Evolutionary conservation across 176 grass and related monocot species (phyloP).

Genomic region (Alopecurus myosuroides): DNA sequence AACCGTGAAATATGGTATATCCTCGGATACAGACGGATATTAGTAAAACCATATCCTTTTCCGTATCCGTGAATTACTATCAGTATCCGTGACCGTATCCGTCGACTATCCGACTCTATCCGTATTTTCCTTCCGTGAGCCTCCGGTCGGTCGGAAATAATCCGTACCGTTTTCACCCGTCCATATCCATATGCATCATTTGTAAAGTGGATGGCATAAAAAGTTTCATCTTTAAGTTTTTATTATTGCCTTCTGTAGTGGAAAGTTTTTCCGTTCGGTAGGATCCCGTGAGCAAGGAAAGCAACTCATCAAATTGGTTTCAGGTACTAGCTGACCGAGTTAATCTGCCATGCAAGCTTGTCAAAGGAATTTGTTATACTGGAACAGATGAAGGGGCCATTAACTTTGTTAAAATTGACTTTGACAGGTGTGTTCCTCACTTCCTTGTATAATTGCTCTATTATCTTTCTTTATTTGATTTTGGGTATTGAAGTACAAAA

Average conservation of each 20-base stretch:
- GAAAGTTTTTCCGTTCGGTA: background rate
- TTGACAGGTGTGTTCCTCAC: slow-evolving; percentile 60
- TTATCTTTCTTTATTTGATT: slow-evolving; percentile 13
- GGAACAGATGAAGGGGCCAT: slow-evolving; percentile 96
- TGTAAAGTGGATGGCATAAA: background rate
- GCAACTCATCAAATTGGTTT: slow-evolving; percentile 34
- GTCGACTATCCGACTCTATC: too few relatives aligned
- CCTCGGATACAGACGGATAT: too few relatives aligned
- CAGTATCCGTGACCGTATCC: too few relatives aligned
- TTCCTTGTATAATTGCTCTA: slow-evolving; percentile 22
- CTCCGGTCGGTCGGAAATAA: too few relatives aligned
- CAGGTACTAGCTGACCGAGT: slow-evolving; percentile 92
- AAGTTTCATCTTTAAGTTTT: background rate
- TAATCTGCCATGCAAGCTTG: slow-evolving; percentile 93
- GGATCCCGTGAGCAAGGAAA: background rate
- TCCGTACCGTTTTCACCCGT: too few relatives aligned
- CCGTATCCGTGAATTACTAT: too few relatives aligned
- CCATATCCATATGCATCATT: background rate
- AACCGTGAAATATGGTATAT: too few relatives aligned
- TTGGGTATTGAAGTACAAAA: background rate
- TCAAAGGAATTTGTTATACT: slow-evolving; percentile 89
- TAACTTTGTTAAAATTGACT: slow-evolving; percentile 96
- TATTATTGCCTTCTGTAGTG: background rate
- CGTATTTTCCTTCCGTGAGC: too few relatives aligned
- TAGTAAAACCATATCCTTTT: too few relatives aligned